phyloP scores from a whole-genome alignment of 2,329 filamentous ascomycete species.

The Alternaria arbusti region DNA sequence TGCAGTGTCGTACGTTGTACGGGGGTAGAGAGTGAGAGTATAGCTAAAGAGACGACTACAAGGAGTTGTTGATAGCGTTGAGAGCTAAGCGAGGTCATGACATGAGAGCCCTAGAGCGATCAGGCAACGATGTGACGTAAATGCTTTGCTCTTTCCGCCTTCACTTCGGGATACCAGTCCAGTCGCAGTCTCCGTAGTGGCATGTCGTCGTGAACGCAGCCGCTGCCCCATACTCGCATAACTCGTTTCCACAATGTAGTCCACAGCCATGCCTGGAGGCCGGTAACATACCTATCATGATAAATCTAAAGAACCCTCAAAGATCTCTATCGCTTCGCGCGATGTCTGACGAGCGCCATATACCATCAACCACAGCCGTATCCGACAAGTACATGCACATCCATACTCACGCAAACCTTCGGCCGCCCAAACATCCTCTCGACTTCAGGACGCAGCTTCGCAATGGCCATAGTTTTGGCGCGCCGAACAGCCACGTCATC shows the following conservation, averaged over 20 bases:
- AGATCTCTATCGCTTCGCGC: neutral
- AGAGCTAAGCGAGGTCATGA: no score
- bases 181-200: neutral
- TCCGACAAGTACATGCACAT: neutral
- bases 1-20: neutral
- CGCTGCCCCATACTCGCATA: neutral
- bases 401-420: neutral
- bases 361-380: no score
- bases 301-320: no score
- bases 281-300: neutral
- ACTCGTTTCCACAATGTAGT: neutral
- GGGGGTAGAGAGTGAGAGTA: neutral
- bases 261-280: neutral
- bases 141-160: neutral
- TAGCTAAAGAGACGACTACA: neutral
- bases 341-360: no score
- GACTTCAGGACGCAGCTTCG: neutral
- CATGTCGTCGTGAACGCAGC: neutral
- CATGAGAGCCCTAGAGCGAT: accelerated
- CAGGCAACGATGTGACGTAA: neutral
- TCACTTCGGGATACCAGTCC: neutral
- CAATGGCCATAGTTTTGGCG: neutral
- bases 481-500: neutral
- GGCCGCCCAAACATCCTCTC: neutral
- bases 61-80: neutral